Base-by-base conservation (phyloP, 371 early-diverging fungal genomes). In the Rhizopus microsporus region DNA sequence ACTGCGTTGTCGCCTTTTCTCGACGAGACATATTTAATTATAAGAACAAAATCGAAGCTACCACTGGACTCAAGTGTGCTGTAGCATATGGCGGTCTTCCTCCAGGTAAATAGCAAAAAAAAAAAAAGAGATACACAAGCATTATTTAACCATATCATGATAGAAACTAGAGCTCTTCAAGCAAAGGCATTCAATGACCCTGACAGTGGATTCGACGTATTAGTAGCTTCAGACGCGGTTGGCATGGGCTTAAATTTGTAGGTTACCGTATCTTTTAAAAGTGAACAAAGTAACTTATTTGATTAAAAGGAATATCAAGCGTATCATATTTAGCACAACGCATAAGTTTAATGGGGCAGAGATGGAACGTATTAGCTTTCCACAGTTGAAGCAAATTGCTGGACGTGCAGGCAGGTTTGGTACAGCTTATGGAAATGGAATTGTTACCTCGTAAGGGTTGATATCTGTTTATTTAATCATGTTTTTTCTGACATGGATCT, bases 171-270 rank as follows among this genome's bases (percentile, higher is more conserved):
- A 17, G 33, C 92, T 5, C 71, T 86, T 49, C 97, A 98, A 77
- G 98, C 98, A 5, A 77, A 80, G 52, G 72, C 90, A 31, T 98
- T 98, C 61, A 98, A 98, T 66, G 92, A 92, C 52, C 88, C 89
- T 1, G 61, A 81, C n/a, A 84, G 84, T 50, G 88, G 78, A 8
- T 87, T 88, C 56, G 88, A 93, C 59, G 90, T 97, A 1, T 68
- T 98, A 15, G 93, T 98, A 10, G 95, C 97, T 5, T 92, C 93
- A 45, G 98, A 98, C 76, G 98, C 98, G 0, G 85, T 98, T 42
- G 98, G 98, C 31, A 97, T 98, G 97, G 98, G 98, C 0, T 77
- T 97, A 56, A 48, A 52, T 33, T n/a, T 31, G 40, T 16, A 29
- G 17, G 45, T 35, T 5, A n/a, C 33, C 13, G 10, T 5, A 30